Evolutionary conservation across 1,284 basidiomycete species (phyloP), one percentile per base, ranked within the genome.

Genomic region (Moesziomyces aphidis): DNA sequence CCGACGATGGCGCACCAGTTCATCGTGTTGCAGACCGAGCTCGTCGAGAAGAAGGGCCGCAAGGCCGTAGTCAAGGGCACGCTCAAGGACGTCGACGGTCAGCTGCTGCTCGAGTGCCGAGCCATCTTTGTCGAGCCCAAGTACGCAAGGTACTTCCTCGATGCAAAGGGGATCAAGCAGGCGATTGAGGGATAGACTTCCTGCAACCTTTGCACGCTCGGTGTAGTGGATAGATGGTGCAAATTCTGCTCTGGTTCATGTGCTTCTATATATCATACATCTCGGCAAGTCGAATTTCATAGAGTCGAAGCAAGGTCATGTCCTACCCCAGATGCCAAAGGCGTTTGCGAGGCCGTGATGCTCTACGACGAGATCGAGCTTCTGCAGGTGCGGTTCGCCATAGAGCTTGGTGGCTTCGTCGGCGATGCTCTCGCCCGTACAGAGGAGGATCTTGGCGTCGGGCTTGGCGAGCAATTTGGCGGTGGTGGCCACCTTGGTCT

Each of bases 71-170:
- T 96, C 13, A 87, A 87, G 22, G 95, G 90, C 0, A 86, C 85
- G 8, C 88, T 97, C 50, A 91, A 93, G 85, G 91, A 91, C 68
- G 84, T 94, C 6, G 87, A 91, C 21, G 94, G 94, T 0, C 91
- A 90, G n/a, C 83, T 91, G 10, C 88, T 97, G 0, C 92, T 91
- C 4, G 91, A 94, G 79, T 94, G 93, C 1, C 88, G 87, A 1
- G 91, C 89, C 0, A 87, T 90, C 55, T 95, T 94, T 78, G 89
- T 95, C 21, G 93, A 95, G 80, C 93, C 93, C 7, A 90, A 89
- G 76, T 93, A 93, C 80, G 92, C 93, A 1, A 89, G 90, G 75
- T 88, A 67, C 51, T 58, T 93, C 52, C 86, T 94, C 43, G 89
- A 89, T 76, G 88, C 7, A 82, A 53, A 65, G 88, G 88, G 19